Base-by-base conservation (phyloP, 768 basidiomycete species). In the Podaxis sp. region DNA sequence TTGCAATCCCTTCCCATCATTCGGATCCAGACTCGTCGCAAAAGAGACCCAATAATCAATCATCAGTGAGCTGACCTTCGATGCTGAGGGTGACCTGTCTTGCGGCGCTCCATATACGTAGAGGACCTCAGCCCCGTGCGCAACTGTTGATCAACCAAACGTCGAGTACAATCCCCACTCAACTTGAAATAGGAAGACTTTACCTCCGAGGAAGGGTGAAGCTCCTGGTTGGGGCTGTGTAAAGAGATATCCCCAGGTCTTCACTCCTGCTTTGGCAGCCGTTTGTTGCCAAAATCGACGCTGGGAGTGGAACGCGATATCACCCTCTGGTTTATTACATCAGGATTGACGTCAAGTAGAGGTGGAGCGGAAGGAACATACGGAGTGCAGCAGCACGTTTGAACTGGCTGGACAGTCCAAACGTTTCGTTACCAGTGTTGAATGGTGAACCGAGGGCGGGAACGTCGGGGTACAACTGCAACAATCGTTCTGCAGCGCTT, bases 41-140 rank as follows among this genome's bases (percentile, higher is more conserved):
- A 79, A 80, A 3, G 79, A 80, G 8, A 80, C 71, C 78, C 77
- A 80, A 59, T 79, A 80, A 61, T 80, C 76, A 27, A 77, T 72
- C 73, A 80, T 76, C n/a, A 71, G 54, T 17, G 60, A 66, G 60
- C 76, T 77, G 3, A 77, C 59, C 1, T 58, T 61, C 43, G 64
- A 47, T 8, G 68, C 64, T 25, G 69, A 63, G 24, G 69, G 61
- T 17, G 71, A 70, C 8, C 57, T 64, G 58, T 74, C 70, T 22
- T 43, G 37, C 1, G 72, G 71, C 3, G 65, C 65, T 4, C 77
- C 78, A 36, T 74, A 78, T 1, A 79, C 76, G 56, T 70, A 79
- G 2, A 59, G 36, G 9, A 78, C 60, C 60, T 80, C 79, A 11
- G 71, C 68, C 3, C 69, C 68, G 64, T 79, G 78, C 6, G 63